Percentiles rank a stretch among this genome's conserved stretches.
Evolutionary conservation across 23 red algal genomes (phyloP).

Genomic region (Gracilaria vermiculophylla): DNA sequence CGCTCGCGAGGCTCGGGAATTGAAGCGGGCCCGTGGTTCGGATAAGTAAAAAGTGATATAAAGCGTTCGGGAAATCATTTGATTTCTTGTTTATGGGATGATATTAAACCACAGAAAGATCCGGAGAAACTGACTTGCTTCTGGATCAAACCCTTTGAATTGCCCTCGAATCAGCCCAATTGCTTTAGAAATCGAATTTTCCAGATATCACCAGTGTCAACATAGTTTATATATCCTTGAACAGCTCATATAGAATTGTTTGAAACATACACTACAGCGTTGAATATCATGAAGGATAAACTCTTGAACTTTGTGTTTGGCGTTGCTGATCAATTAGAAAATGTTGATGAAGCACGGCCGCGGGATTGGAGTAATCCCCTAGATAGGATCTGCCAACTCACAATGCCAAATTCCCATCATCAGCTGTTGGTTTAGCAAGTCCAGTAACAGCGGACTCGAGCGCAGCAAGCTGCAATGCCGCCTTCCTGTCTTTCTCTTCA

Average conservation of each 20-base stretch:
- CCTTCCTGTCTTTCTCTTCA: slow-evolving; percentile 47
- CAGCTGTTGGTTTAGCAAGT: neutral
- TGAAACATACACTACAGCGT: too few species aligned
- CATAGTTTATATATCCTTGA: too few species aligned
- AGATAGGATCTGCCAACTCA: neutral
- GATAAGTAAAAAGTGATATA: neutral
- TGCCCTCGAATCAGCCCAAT: neutral
- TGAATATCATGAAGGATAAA: too few species aligned
- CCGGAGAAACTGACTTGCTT: neutral
- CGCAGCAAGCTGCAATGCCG: slow-evolving; percentile 37
- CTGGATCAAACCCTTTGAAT: too few species aligned
- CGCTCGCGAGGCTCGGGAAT: slow-evolving; percentile 26
- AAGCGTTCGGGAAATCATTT: neutral
- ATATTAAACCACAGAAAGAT: neutral
- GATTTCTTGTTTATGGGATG: neutral
- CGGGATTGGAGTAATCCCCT: neutral
- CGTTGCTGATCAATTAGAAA: too few species aligned
- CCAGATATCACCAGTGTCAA: neutral
- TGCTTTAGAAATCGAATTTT: neutral
- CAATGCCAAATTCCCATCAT: neutral
- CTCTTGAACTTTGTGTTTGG: too few species aligned
- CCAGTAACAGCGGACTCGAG: slow-evolving; percentile 23
- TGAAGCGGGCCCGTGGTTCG: slow-evolving; percentile 17
- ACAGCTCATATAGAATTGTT: too few species aligned
- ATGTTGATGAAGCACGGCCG: neutral